Evolutionary conservation across 306 rosid genomes (phyloP), one percentile per base, ranked within the genome.

Genomic region (Gynostemma pentaphyllum): DNA sequence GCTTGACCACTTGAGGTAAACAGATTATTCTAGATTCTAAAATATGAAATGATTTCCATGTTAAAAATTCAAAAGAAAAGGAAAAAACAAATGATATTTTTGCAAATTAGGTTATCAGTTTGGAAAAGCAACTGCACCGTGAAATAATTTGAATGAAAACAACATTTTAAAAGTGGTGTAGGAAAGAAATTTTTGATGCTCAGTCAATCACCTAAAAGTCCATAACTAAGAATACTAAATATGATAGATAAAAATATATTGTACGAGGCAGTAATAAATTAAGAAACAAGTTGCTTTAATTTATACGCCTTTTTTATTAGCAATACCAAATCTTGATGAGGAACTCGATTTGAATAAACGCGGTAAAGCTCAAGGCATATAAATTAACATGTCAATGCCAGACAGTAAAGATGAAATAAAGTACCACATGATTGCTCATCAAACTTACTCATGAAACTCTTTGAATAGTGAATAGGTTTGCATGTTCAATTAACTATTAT

Each of bases 171-270:
- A 46, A 8, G 1, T 55, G 49, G 1, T 50, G 30, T 2, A 12
- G 37, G 37, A 36, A 22, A 40, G 45, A 40, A 48, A 27, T 8
- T 24, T 37, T 40, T 15, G 63, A 24, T 56, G 62, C 44, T 55
- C 44, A 21, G 62, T 55, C 23, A 56, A 32, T 56, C 63, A 29
- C 10, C 62, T 54, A 5, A 54, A 8, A 36, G 9, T 57, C 45
- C 64, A 57, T 18, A 42, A 41, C 47, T 52, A 67, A 69, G 23
- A 44, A 15, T 53, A 47, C 64, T 69, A 24, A 69, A 36, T 57
- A 60, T 39, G 45, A 72, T 70, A 50, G 47, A 2, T 28, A 55
- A 46, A 76, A 60, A 62, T 22, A 52, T 21, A 52, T 52, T 52
- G 26, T 0, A 23, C 23, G 57, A 18, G 14, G 34, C 34, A 3